Conservation (phyloP, 495 filamentous ascomycete species). For the Xylaria flabelliformis region DNA sequence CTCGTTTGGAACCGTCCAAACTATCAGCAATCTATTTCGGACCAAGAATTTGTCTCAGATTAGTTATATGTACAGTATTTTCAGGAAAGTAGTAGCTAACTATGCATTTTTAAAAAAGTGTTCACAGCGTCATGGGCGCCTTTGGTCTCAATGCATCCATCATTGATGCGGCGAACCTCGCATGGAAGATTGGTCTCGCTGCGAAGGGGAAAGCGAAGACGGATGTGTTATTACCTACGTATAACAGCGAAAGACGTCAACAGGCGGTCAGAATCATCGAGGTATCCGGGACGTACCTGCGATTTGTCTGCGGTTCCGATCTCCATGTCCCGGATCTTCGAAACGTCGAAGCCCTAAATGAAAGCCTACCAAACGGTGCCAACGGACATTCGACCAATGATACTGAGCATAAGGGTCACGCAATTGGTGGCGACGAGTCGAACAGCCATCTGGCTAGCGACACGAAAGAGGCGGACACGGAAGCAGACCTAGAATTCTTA, state of each 20-base stretch:
- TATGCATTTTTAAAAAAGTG: background rate
- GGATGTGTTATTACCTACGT: slow-evolving; percentile 41
- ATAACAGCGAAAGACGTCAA: slow-evolving; percentile 44
- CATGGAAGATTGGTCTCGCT: slow-evolving; percentile 48
- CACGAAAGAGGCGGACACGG: background rate
- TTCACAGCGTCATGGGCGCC: slow-evolving; percentile 50
- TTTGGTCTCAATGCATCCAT: slow-evolving; percentile 52
- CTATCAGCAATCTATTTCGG: background rate
- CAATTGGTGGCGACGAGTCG: background rate
- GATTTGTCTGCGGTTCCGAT: slow-evolving; percentile 44
- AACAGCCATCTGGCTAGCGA: background rate
- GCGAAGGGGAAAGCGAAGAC: slow-evolving; percentile 29
- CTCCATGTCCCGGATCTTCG: slow-evolving; percentile 31
- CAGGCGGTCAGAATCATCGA: slow-evolving; percentile 43
- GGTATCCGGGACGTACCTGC: slow-evolving; percentile 43
- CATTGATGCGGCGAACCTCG: slow-evolving; percentile 46
- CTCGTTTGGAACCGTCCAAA: background rate
- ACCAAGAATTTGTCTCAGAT: background rate
- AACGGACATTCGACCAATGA: background rate
- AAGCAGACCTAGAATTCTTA: slow-evolving; percentile 31
- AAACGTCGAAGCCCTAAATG: slow-evolving; percentile 20
- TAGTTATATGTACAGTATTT: too few species aligned
- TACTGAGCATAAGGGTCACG: too few species aligned
- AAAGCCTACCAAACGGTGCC: background rate
- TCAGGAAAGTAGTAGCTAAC: background rate